Conservation (phyloP, 2,329 filamentous ascomycete species). For the Hymenoscyphus salicellus region DNA sequence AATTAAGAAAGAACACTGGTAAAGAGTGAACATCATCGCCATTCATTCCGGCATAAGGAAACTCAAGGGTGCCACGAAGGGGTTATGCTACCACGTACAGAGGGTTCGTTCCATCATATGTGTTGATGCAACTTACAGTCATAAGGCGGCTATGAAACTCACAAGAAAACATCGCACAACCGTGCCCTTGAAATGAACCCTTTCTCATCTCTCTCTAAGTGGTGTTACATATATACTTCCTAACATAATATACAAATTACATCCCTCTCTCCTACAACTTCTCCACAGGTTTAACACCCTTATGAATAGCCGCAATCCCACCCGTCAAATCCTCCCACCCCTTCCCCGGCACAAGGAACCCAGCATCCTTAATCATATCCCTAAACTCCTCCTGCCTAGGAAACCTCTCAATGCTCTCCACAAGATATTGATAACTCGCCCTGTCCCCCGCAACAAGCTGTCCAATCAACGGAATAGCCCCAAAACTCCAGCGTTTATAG, state of each 20-base stretch:
- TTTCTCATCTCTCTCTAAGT: neutral
- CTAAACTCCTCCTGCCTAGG: slow-evolving; percentile 82
- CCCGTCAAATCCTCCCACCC: slow-evolving; percentile 89
- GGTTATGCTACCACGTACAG: no score
- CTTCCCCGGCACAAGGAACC: slow-evolving; percentile 77
- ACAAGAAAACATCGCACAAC: no score
- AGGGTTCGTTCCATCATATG: no score
- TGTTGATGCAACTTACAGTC: no score
- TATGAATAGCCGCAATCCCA: slow-evolving; percentile 93
- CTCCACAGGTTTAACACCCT: slow-evolving; percentile 75
- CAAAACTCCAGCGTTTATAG: slow-evolving; percentile 96
- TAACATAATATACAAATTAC: slow-evolving; percentile 3
- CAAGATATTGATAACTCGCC: slow-evolving; percentile 96
- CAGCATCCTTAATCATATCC: slow-evolving; percentile 77
- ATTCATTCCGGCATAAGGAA: no score
- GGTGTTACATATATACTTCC: neutral
- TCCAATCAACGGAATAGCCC: slow-evolving; percentile 89
- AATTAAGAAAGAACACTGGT: no score
- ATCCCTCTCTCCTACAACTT: slow-evolving; percentile 15
- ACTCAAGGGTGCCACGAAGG: no score
- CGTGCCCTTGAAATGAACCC: neutral
- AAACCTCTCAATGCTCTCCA: slow-evolving; percentile 95
- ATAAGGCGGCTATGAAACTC: no score
- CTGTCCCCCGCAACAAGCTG: slow-evolving; percentile 91
- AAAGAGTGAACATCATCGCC: no score